Percentiles rank a stretch among this genome's conserved stretches.
Conservation (phyloP, 116 monocot species). For the Papilionanthe hybrid region DNA sequence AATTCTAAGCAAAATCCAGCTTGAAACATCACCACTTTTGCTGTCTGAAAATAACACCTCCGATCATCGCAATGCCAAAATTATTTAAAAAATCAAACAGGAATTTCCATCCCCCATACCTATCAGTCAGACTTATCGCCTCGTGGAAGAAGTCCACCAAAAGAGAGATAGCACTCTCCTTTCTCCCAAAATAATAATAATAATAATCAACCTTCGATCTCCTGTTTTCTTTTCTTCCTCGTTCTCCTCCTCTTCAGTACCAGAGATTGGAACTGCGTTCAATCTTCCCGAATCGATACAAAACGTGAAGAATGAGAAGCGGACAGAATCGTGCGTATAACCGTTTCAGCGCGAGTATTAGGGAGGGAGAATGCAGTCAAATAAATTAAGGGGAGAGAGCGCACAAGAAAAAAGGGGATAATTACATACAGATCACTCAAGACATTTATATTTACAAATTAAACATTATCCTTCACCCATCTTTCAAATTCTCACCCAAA, state of each 20-base stretch:
- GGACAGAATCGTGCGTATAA: neutral
- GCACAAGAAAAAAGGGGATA: too few relatives aligned
- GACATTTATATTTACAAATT: too few relatives aligned
- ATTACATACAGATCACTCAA: too few relatives aligned
- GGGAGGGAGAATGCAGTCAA: neutral
- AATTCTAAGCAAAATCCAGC: neutral
- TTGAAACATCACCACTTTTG: neutral
- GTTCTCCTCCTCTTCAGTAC: neutral
- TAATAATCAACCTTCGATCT: neutral
- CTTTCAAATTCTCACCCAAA: too few relatives aligned
- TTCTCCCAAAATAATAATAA: neutral
- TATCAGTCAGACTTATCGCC: neutral
- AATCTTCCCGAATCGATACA: neutral
- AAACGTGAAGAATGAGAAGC: slow-evolving; percentile 2
- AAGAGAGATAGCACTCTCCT: neutral
- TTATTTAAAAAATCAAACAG: neutral
- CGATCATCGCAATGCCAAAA: neutral
- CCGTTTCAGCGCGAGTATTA: neutral
- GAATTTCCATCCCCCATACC: neutral
- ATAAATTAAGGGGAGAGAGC: too few relatives aligned
- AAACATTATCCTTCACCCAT: too few relatives aligned
- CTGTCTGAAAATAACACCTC: neutral
- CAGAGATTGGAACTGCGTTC: neutral
- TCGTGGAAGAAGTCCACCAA: neutral
- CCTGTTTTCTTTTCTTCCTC: neutral